phyloP scores from a whole-genome alignment of 768 basidiomycete genomes.

The Phlegmacium glaucopus region DNA sequence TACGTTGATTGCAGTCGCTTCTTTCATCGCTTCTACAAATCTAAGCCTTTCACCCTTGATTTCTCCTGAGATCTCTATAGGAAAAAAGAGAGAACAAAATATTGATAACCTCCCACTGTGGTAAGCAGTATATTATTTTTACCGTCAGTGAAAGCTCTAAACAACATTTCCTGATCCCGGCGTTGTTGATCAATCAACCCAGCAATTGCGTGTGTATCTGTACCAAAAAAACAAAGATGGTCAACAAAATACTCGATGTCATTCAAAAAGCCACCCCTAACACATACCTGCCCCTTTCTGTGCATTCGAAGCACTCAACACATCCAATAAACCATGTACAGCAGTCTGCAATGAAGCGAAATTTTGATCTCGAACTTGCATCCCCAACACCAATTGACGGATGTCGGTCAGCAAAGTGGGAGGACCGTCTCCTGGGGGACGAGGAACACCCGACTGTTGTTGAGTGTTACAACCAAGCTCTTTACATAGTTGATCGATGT shows the following conservation, averaged over 20 bases:
- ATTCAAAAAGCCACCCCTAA: slow-evolving; percentile 1
- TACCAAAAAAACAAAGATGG: not conserved
- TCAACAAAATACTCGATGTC: not conserved
- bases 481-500: slow-evolving; percentile 57
- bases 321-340: slow-evolving; percentile 33
- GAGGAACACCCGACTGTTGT: not conserved
- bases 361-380: slow-evolving; percentile 32
- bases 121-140: not conserved
- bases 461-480: slow-evolving; percentile 41
- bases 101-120: too few relatives aligned
- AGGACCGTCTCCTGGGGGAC: slow-evolving; percentile 5
- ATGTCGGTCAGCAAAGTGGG: slow-evolving; percentile 33
- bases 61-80: slow-evolving; percentile 79
- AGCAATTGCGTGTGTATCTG: slow-evolving; percentile 57
- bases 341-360: slow-evolving; percentile 36
- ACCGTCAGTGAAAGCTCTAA: slow-evolving; percentile 67
- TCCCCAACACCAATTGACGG: slow-evolving; percentile 30
- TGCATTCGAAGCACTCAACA: slow-evolving; percentile 21
- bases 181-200: slow-evolving; percentile 66
- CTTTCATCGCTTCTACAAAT: slow-evolving; percentile 95
- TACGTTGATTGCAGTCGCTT: slow-evolving; percentile 86
- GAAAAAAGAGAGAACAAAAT: not conserved
- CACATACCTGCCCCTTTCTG: slow-evolving; percentile 20
- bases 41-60: slow-evolving; percentile 82
- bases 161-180: slow-evolving; percentile 67